Percentiles rank a stretch among this genome's conserved stretches.
phyloP scores from a whole-genome alignment of 2,329 filamentous ascomycete species.

The Fusarium cyanostomum region DNA sequence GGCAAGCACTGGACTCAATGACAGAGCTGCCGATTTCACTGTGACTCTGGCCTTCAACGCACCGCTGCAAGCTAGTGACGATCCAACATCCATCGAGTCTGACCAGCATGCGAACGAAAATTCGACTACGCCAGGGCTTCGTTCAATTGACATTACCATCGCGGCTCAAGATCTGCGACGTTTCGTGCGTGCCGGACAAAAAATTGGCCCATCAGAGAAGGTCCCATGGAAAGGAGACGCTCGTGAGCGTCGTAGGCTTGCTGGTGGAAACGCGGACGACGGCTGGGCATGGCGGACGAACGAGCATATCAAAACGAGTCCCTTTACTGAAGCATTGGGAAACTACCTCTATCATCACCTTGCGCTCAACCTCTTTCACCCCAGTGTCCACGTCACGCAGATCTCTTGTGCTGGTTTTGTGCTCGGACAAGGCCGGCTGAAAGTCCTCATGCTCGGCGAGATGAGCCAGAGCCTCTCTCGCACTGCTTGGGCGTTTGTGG shows the following conservation, averaged over 20 bases:
- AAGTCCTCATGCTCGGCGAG: conserved; percentile 52
- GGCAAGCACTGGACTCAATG: conserved; percentile 48
- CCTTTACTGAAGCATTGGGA: conserved; percentile 62
- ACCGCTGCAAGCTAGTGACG: conserved; percentile 41
- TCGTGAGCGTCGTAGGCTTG: conserved; percentile 56
- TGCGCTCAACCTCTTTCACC: conserved; percentile 64
- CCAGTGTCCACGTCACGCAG: conserved; percentile 61
- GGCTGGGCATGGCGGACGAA: conserved; percentile 61
- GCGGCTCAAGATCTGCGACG: conserved; percentile 57
- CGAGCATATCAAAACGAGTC: conserved; percentile 35
- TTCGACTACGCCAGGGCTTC: conserved; percentile 44
- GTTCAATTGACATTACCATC: conserved; percentile 62
- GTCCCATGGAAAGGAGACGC: conserved; percentile 46
- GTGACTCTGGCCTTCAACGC: conserved; percentile 62
- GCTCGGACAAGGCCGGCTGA: conserved; percentile 62
- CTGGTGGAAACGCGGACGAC: conserved; percentile 59
- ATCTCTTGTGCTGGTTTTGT: conserved; percentile 66
- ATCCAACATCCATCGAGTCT: conserved; percentile 9
- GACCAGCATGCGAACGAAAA: conserved; percentile 29
- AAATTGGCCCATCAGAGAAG: conserved; percentile 5
- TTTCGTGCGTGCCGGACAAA: conserved; percentile 56
- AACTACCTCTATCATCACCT: conserved; percentile 63
- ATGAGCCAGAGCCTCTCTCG: conserved; percentile 45
- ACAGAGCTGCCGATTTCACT: conserved; percentile 55
- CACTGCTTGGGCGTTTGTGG: conserved; percentile 52